phyloP scores from a whole-genome alignment of 176 grass and related monocot genomes.

The Oryza australiensis region DNA sequence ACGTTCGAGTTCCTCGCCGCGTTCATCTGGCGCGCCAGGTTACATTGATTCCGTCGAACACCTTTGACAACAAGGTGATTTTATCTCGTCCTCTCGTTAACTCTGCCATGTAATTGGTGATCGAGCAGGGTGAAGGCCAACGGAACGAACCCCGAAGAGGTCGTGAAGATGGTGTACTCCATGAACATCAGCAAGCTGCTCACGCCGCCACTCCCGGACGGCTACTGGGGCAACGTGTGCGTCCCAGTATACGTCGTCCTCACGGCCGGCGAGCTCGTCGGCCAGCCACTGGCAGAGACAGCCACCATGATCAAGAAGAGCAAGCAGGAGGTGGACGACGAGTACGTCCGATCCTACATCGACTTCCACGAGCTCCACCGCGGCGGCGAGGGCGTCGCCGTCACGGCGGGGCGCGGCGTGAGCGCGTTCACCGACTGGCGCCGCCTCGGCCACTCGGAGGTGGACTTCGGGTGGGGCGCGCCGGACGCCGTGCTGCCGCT shows the following conservation, averaged over 20 bases:
- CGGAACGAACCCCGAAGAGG: conserved; percentile 18
- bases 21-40: conserved; percentile 84
- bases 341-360: conserved; percentile 83
- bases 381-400: conserved; percentile 37
- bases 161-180: conserved; percentile 85
- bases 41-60: background rate
- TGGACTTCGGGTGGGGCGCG: conserved; percentile 71
- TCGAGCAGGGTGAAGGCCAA: conserved; percentile 52
- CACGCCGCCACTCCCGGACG: conserved; percentile 37
- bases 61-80: background rate
- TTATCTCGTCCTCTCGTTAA: background rate
- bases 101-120: background rate
- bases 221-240: conserved; percentile 86
- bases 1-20: conserved; percentile 73
- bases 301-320: conserved; percentile 49
- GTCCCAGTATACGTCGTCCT: conserved; percentile 67
- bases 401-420: conserved; percentile 50
- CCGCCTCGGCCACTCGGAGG: conserved; percentile 60
- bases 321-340: conserved; percentile 54
- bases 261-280: conserved; percentile 37
- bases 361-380: conserved; percentile 63
- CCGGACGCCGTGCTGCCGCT: conserved; percentile 59
- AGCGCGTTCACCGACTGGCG: conserved; percentile 83
- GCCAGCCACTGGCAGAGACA: conserved; percentile 45
- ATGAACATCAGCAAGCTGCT: conserved; percentile 81